Evolutionary conservation across 176 grass and related monocot species (phyloP).

Genomic region (Aegilops bicornis): DNA sequence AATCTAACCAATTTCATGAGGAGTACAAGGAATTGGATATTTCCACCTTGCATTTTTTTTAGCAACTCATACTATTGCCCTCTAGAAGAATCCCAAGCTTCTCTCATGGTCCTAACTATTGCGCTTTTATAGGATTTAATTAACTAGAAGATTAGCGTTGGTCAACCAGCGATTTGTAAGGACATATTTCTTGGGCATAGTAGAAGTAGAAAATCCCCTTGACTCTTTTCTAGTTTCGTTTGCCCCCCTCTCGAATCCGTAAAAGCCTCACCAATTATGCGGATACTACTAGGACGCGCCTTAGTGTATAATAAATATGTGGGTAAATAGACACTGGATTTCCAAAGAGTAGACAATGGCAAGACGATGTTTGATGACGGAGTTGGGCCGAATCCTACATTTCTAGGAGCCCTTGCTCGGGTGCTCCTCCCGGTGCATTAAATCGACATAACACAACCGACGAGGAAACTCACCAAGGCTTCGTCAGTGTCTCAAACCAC

Average conservation of each 20-base stretch:
- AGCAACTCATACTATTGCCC: not conserved
- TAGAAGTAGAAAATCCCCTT: not conserved
- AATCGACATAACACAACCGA: not conserved
- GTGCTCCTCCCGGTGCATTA: not conserved
- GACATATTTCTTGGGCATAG: not conserved
- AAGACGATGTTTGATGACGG: not conserved
- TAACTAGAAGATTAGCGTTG: not conserved
- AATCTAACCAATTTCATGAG: not conserved
- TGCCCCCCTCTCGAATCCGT: not conserved
- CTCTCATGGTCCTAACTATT: not conserved
- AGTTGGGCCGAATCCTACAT: not conserved
- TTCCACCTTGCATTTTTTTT: not conserved
- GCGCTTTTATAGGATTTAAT: not conserved
- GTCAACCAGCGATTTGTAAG: not conserved
- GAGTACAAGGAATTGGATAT: not conserved
- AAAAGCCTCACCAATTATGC: not conserved
- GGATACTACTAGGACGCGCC: not conserved
- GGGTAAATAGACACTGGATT: no score
- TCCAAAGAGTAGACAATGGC: not conserved
- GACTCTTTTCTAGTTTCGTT: not conserved
- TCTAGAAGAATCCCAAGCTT: not conserved
- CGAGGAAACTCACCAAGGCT: not conserved
- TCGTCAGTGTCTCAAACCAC: not conserved
- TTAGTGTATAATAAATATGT: not conserved
- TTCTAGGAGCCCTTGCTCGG: not conserved